Evolutionary conservation across 805 yeast species (phyloP), one percentile per base, ranked within the genome.

Genomic region (Candida ulmi): DNA sequence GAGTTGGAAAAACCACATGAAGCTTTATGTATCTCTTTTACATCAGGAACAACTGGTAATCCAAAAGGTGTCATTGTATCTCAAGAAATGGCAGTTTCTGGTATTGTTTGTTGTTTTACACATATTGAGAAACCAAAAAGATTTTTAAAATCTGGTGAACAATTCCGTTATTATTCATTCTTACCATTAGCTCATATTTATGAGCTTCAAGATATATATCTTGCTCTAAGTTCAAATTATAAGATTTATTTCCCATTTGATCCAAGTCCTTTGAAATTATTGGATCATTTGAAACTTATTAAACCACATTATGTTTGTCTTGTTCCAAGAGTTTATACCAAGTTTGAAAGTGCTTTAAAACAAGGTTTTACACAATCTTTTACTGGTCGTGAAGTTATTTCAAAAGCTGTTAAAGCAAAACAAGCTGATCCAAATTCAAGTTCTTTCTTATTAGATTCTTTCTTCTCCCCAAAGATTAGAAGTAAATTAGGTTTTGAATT

Each of bases 1-100:
- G 50, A 63, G 4, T 43, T 49, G 45, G 37, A 46, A 28, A 69
- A 68, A 5, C 77, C 81, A 5, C 52, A 46, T 2, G 24, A 18
- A 3, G 69, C 71, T 4, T 62, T 69, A 43, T 71, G 82, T 19
- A 69, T 78, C 35, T 72, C 75, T 30, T 77, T 77, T 55, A 78
- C 83, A 4, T 74, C 80, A 0, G 83, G 83, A 18, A 78, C 83
- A 2, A 74, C 82, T 3, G 81, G 82, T 5, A 52, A 67, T n/a
- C 83, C 83, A 30, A 78, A 78, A 54, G 83, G 83, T 25, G 83
- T 72, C n/a, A 63, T 70, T 11, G 38, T 67, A 2, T 60, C 72
- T 8, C 82, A 78, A 30, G 48, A 51, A 4, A 65, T 63, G 47
- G 66, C 69, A 16, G 61, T 68, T 17, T 63, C 77, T 6, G 57